A percentile compares a stretch with the other conserved stretches of the same genome.
phyloP scores from a whole-genome alignment of 345 rosid genomes.

The Passiflora organensis region DNA sequence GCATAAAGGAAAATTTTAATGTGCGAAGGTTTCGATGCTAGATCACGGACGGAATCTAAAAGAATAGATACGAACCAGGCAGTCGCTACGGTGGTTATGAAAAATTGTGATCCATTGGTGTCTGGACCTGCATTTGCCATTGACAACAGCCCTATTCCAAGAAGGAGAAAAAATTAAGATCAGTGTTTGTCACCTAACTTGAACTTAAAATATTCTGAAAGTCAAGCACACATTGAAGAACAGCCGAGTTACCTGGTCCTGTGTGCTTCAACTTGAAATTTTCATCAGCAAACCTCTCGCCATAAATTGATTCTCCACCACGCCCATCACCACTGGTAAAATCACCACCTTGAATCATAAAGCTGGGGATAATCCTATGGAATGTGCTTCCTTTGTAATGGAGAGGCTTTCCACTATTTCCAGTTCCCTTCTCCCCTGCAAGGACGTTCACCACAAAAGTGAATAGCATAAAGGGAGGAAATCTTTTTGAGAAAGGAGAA shows the following conservation, averaged over 20 bases:
- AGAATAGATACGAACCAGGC: no score
- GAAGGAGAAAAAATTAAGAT: no score
- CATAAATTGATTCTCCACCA: slow-evolving; percentile 93
- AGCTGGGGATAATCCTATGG: slow-evolving; percentile 91
- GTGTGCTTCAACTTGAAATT: slow-evolving; percentile 93
- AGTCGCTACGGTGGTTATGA: no score
- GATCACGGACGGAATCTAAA: no score
- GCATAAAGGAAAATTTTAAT: no score
- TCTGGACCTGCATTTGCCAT: no score
- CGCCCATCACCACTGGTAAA: slow-evolving; percentile 81
- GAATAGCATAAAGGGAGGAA: neutral
- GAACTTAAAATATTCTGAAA: no score
- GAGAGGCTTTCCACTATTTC: slow-evolving; percentile 79
- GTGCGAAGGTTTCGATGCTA: no score
- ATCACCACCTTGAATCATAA: slow-evolving; percentile 96
- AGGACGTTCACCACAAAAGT: slow-evolving; percentile 1
- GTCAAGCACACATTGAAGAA: no score
- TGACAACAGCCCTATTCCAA: no score
- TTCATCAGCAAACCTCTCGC: slow-evolving; percentile 87
- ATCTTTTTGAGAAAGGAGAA: neutral
- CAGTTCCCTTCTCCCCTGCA: slow-evolving; percentile 83
- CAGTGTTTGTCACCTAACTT: no score
- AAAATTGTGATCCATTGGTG: no score
- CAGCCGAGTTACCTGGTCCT: slow-evolving; percentile 53
- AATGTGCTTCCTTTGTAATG: slow-evolving; percentile 67